Percentiles rank a stretch among this genome's conserved stretches.
These are phyloP conservation scores for Plasmodium vivax DNA, from an alignment of 169 alveolate species.

Conservation along the genomic window DNA sequence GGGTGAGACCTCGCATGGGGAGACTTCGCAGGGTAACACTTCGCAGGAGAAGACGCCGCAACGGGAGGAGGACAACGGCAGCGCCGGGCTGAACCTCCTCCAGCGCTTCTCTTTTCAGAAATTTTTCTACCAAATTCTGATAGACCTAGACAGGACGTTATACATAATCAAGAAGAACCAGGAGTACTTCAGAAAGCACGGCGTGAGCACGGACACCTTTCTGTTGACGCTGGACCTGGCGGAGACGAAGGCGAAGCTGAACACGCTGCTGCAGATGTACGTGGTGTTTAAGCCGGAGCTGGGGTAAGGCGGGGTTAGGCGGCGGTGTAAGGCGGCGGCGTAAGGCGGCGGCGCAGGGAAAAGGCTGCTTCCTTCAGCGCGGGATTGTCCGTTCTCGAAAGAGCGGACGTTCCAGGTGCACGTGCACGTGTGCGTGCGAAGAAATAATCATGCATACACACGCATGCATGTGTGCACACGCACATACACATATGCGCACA, in stretches of 20 bases:
- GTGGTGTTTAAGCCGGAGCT: slow-evolving; percentile 68
- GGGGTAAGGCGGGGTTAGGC: slow-evolving; percentile 19
- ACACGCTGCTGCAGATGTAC: slow-evolving; percentile 60
- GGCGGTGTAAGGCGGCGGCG: background rate
- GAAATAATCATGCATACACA: background rate
- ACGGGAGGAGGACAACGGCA: background rate
- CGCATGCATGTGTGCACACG: background rate
- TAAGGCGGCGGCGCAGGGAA: background rate
- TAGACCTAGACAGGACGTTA: slow-evolving; percentile 63
- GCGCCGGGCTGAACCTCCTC: background rate
- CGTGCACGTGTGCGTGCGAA: background rate
- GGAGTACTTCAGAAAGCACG: slow-evolving; percentile 26
- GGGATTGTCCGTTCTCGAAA: background rate
- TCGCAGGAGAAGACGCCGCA: background rate
- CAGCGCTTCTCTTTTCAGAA: slow-evolving; percentile 51
- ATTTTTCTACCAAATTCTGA: slow-evolving; percentile 67
- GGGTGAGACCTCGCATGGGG: too few species aligned
- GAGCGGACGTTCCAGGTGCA: background rate
- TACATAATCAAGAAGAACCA: slow-evolving; percentile 68
- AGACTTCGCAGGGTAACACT: too few species aligned
- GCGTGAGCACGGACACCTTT: slow-evolving; percentile 6
- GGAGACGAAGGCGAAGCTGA: slow-evolving; percentile 49
- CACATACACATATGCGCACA: background rate
- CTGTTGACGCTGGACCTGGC: slow-evolving; percentile 17
- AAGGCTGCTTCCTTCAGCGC: background rate